phyloP scores from a whole-genome alignment of 805 yeast species.

The Wickerhamiella allomyrinae region DNA sequence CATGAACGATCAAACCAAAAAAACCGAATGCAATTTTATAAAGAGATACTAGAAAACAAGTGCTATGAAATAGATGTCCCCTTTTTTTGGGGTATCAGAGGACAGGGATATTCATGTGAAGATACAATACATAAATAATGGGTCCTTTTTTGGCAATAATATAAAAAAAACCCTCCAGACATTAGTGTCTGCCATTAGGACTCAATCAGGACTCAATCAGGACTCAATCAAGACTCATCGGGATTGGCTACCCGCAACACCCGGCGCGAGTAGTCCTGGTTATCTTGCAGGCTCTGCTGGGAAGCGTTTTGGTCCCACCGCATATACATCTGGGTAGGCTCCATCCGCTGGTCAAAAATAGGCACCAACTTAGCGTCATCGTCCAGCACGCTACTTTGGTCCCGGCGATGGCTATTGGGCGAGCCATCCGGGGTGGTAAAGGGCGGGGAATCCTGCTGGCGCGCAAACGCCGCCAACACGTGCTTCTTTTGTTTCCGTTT shows the following conservation, averaged over 20 bases:
- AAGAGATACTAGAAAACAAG: too few relatives aligned
- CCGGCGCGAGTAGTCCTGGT: constrained; percentile 42
- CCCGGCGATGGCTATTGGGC: constrained; percentile 3
- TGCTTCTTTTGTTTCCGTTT: constrained; percentile 14
- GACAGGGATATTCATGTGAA: background rate
- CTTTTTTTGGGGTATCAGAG: too few relatives aligned
- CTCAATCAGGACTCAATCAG: too few relatives aligned
- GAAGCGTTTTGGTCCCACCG: constrained; percentile 34
- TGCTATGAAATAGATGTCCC: too few relatives aligned
- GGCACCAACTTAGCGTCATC: constrained; percentile 22
- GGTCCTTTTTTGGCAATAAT: too few relatives aligned
- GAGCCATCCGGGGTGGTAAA: constrained; percentile 3
- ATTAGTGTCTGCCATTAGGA: too few relatives aligned
- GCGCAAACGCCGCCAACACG: constrained; percentile 11
- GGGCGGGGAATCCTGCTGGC: background rate
- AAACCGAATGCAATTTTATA: too few relatives aligned
- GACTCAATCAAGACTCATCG: too few relatives aligned
- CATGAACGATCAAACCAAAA: too few relatives aligned
- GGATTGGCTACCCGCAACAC: constrained; percentile 44
- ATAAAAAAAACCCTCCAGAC: too few relatives aligned
- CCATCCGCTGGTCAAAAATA: constrained; percentile 46
- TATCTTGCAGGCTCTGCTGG: constrained; percentile 36
- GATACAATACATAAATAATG: background rate
- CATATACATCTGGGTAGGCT: constrained; percentile 41
- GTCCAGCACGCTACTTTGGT: constrained; percentile 16